phyloP scores from a whole-genome alignment of 352 stramenopile genomes.

The Globisporangium viniferum region DNA sequence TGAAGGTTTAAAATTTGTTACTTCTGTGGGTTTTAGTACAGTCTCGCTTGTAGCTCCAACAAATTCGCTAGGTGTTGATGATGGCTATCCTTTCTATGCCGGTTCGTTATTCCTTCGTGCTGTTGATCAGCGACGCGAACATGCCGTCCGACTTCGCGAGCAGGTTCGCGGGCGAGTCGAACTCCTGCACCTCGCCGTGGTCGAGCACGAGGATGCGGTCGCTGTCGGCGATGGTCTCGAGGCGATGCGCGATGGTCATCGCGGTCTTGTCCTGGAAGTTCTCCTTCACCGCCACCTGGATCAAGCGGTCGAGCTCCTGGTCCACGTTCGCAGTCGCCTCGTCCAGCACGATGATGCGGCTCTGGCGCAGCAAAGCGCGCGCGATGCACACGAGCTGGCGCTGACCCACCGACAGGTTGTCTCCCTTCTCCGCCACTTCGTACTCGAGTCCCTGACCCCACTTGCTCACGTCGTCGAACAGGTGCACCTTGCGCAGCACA shows the following conservation, averaged over 20 bases:
- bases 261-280: slow-evolving; percentile 72
- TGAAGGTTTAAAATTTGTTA: too few species aligned
- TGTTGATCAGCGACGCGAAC: slow-evolving; percentile 17
- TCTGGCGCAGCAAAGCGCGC: slow-evolving; percentile 82
- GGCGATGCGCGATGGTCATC: slow-evolving; percentile 92
- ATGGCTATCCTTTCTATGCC: neutral
- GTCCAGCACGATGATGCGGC: slow-evolving; percentile 90
- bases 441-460: slow-evolving; percentile 58
- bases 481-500: slow-evolving; percentile 28
- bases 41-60: too few species aligned
- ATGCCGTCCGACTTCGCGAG: slow-evolving; percentile 29
- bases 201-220: slow-evolving; percentile 92
- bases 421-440: slow-evolving; percentile 82
- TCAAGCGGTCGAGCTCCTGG: slow-evolving; percentile 60
- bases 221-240: slow-evolving; percentile 95
- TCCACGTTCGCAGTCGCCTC: slow-evolving; percentile 94
- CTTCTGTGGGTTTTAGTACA: too few species aligned
- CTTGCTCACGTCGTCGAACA: slow-evolving; percentile 16
- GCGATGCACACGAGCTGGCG: slow-evolving; percentile 94
- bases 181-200: slow-evolving; percentile 74
- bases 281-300: slow-evolving; percentile 61
- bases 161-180: slow-evolving; percentile 59
- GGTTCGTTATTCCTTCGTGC: neutral
- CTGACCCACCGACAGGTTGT: slow-evolving; percentile 93
- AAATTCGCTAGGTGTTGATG: too few species aligned